A percentile compares a stretch with the other conserved stretches of the same genome.
Evolutionary conservation across 108 stramenopile species (phyloP).

Genomic region (Fistulifera pelliculosa): DNA sequence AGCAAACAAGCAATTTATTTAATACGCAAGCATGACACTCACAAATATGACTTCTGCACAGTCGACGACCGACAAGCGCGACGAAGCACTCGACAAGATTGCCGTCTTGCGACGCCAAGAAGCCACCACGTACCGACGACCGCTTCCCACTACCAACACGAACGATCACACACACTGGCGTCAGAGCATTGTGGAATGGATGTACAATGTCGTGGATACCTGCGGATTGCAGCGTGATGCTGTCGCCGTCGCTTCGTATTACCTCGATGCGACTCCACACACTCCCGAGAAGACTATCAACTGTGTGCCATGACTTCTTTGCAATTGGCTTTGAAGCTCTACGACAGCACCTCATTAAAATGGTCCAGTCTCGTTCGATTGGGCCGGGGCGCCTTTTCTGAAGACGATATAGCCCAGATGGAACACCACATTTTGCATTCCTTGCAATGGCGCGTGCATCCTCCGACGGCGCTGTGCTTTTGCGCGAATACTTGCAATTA

Average conservation of each 20-base stretch:
- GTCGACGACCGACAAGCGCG: no score
- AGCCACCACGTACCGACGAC: no score
- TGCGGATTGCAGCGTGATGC: slow-evolving; percentile 53
- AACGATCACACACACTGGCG: slow-evolving; percentile 35
- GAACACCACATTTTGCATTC: slow-evolving; percentile 44
- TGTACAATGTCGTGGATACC: slow-evolving; percentile 66
- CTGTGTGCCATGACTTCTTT: slow-evolving; percentile 68
- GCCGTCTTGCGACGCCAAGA: no score
- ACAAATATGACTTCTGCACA: no score
- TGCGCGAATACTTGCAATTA: slow-evolving; percentile 33
- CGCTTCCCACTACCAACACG: no score
- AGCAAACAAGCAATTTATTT: no score
- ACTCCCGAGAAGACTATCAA: slow-evolving; percentile 39
- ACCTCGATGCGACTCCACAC: slow-evolving; percentile 45
- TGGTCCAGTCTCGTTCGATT: slow-evolving; percentile 47
- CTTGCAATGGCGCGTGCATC: slow-evolving; percentile 63
- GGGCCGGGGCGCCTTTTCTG: slow-evolving; percentile 47
- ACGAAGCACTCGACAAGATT: no score
- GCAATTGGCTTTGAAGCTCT: slow-evolving; percentile 64
- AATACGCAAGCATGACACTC: no score
- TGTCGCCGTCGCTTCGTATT: slow-evolving; percentile 48
- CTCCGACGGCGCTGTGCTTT: slow-evolving; percentile 62
- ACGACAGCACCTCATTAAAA: slow-evolving; percentile 51
- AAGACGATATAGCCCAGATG: slow-evolving; percentile 55
- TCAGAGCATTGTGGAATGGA: slow-evolving; percentile 60